Evolutionary conservation across 2,329 filamentous ascomycete species (phyloP), one percentile per base, ranked within the genome.

Genomic region (Trichophyton schoenleinii): DNA sequence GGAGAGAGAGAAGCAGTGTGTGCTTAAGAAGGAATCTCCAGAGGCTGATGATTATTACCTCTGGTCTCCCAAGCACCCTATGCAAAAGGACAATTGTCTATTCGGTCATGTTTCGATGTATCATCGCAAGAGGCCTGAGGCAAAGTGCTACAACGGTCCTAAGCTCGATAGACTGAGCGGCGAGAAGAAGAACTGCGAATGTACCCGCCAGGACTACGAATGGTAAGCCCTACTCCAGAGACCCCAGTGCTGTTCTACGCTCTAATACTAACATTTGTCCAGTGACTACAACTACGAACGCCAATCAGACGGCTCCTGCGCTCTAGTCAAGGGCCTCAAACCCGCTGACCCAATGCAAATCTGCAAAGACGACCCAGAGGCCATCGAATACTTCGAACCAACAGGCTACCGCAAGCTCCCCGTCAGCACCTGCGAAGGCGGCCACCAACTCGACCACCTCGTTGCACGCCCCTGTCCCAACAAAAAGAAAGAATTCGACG

Each of bases 261-360:
- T 38, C 3, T 20, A 44, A 22, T 58, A 20, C 20, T 61, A 34
- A 62, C 52, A 15, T 49, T 48, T 55, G 9, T 41, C 64, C 58
- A 94, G 89, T 75, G 92, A 95, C 71, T 99, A 90, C 80, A 99
- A 99, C 74, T 99, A 84, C 73, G 86, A 97, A 71, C 83, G 88
- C 55, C 83, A 88, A 72, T 81, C 77, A 31, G 88, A 91, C 69
- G 87, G 87, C 57, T 84, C 87, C 64, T 99, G 94, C 75, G 74
- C 74, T 3, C 83, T 95, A 11, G 90, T 97, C 1, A 73, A 81
- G 0, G 92, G 92, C 13, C 82, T 91, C 46, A 66, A 81, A 8
- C 86, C 88, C 11, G 77, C 79, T 6, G 80, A 88, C 67, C 82
- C 86, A 58, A 75, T 76, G 61, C 75, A 77, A 42, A 76, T 82